Evolutionary conservation across 2,329 filamentous ascomycete species (phyloP).

Genomic region (Alternaria ventricosa): DNA sequence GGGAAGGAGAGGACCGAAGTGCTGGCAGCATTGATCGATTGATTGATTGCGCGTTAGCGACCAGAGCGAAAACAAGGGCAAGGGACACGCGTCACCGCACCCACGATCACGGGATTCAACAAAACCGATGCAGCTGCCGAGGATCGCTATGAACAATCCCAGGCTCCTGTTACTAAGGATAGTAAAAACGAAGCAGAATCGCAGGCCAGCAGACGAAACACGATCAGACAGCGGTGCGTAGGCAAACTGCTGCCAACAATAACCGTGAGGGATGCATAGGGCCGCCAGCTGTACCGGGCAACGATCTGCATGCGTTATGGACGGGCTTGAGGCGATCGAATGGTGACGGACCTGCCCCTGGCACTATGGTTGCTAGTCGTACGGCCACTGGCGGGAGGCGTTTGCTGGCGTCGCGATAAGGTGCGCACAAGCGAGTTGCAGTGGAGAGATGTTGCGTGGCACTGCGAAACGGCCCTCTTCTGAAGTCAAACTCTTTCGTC

Average conservation of each 20-base stretch:
- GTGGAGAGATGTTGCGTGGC: slow-evolving; percentile 24
- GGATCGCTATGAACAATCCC: not conserved
- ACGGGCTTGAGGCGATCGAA: slow-evolving; percentile 10
- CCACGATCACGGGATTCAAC: not conserved
- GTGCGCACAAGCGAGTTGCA: slow-evolving; percentile 12
- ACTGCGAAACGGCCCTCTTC: slow-evolving; percentile 2
- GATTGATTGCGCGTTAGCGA: not conserved
- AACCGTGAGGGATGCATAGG: not conserved
- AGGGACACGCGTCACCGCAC: slow-evolving; percentile 10
- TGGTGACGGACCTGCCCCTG: slow-evolving; percentile 18
- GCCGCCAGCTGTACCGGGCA: slow-evolving; percentile 1
- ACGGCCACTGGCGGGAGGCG: slow-evolving; percentile 13
- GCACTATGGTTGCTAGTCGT: slow-evolving; percentile 9
- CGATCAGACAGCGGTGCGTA: not conserved
- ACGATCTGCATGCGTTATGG: slow-evolving; percentile 3
- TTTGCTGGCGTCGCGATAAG: slow-evolving; percentile 24
- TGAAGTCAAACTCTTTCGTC: not conserved
- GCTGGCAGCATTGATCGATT: not conserved
- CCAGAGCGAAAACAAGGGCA: not conserved
- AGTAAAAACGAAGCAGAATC: not conserved
- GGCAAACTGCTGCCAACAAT: slow-evolving; percentile 3
- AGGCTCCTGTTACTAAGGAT: slow-evolving; percentile 5
- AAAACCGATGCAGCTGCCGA: not conserved
- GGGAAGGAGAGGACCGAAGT: not conserved
- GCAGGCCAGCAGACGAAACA: slow-evolving; percentile 4